Percentiles rank a stretch among this genome's conserved stretches.
Evolutionary conservation across 495 filamentous ascomycete species (phyloP).

Genomic region (Aspergillus steynii): DNA sequence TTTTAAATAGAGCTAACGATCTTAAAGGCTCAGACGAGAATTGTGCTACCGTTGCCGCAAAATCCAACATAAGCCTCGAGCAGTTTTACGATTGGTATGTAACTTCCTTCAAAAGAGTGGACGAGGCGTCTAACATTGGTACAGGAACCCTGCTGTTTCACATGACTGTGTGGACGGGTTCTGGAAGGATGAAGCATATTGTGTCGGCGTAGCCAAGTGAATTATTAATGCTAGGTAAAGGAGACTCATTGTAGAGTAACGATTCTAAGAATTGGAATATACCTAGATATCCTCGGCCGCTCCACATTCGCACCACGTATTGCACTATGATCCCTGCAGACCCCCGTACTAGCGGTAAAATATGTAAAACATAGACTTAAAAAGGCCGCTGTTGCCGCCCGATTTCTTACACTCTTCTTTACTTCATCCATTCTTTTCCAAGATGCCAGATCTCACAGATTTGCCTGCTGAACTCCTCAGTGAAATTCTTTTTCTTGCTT

Average conservation of each 20-base stretch:
- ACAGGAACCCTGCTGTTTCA: conserved; percentile 12
- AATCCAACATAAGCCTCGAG: conserved; percentile 25
- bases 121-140: not conserved
- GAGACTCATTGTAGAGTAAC: conserved; percentile 1
- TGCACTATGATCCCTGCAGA: not conserved
- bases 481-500: conserved; percentile 8
- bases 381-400: not conserved
- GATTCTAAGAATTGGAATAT: not conserved
- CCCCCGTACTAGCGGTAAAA: not conserved
- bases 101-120: not conserved
- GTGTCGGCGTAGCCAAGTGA: conserved; percentile 11
- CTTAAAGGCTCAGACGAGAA: conserved; percentile 1
- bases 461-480: conserved; percentile 9
- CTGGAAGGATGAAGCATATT: conserved; percentile 14
- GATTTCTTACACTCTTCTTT: not conserved
- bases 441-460: conserved; percentile 8
- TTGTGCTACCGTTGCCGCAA: conserved; percentile 8
- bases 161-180: conserved; percentile 12
- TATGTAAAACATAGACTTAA: not conserved
- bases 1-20: not conserved
- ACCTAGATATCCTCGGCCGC: not conserved
- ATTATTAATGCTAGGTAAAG: not conserved
- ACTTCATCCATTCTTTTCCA: not conserved
- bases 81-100: conserved; percentile 25
- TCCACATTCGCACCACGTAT: not conserved